Conservation (phyloP, 1,139 yeast genomes). For the Blastobotrys persicus region DNA sequence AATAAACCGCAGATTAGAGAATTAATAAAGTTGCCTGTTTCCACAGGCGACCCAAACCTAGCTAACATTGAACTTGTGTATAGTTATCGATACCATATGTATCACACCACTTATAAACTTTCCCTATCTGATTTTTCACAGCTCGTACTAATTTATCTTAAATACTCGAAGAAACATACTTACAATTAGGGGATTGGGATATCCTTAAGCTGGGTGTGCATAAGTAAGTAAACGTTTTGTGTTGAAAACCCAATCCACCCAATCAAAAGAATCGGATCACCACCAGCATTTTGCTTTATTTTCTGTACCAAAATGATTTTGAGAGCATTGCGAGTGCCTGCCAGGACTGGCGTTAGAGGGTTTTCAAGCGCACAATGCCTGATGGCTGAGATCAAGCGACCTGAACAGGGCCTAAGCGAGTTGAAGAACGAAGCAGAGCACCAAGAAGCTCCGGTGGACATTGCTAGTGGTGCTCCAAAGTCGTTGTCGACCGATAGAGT, state of each 20-base stretch:
- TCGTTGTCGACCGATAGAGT: constrained; percentile 62
- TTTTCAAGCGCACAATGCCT: constrained; percentile 17
- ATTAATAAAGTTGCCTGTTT: too few species aligned
- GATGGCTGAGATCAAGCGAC: constrained; percentile 8
- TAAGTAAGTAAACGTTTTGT: neutral
- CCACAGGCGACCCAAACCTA: too few species aligned
- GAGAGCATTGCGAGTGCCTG: constrained; percentile 11
- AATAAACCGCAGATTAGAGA: neutral
- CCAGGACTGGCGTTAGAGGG: constrained; percentile 13
- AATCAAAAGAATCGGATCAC: neutral
- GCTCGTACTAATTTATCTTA: too few species aligned
- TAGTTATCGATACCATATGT: neutral
- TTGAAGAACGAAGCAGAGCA: constrained; percentile 9
- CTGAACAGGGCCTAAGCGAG: constrained; percentile 11
- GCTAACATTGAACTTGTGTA: too few species aligned
- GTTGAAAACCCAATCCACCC: neutral
- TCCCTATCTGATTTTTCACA: too few species aligned
- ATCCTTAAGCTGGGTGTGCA: neutral
- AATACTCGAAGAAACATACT: too few species aligned
- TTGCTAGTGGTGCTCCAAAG: constrained; percentile 77
- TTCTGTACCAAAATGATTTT: neutral
- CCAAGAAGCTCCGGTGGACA: constrained; percentile 48
- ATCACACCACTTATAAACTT: too few species aligned
- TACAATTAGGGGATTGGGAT: too few species aligned
- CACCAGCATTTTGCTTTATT: too few species aligned